Evolutionary conservation across 331 rosid genomes (phyloP).

Genomic region (Telfairia occidentalis): DNA sequence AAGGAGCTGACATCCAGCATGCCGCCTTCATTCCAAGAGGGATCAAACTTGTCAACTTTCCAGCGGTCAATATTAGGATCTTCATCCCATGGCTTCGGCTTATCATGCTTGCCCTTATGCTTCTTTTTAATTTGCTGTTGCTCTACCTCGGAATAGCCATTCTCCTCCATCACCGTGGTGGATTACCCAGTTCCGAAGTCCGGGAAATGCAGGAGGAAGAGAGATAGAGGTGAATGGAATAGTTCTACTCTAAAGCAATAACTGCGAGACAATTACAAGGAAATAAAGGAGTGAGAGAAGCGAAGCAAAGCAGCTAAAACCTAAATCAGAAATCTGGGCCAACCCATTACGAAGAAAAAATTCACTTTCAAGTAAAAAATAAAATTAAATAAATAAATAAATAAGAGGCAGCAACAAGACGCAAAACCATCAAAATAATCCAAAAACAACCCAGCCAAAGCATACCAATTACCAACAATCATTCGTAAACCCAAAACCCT

Average conservation of each 20-base stretch:
- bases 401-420: no score
- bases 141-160: constrained; percentile 9
- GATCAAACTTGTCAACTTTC: constrained; percentile 68
- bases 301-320: no score
- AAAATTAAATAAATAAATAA: no score
- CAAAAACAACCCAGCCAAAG: background rate
- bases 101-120: constrained; percentile 80
- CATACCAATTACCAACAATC: background rate
- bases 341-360: no score
- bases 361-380: no score
- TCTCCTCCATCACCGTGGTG: constrained; percentile 7
- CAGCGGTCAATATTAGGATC: constrained; percentile 82
- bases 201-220: background rate
- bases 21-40: constrained; percentile 85
- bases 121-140: constrained; percentile 18
- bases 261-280: no score
- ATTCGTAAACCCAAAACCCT: constrained; percentile 6
- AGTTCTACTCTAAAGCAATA: no score
- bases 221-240: no score
- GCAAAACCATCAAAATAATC: background rate
- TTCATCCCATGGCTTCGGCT: constrained; percentile 96
- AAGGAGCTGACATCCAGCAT: constrained; percentile 77
- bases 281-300: no score
- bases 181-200: background rate
- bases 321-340: no score